These are phyloP conservation scores for Fusarium sp. DNA, from an alignment of 2,329 filamentous ascomycete genomes.

Conservation along the genomic window DNA sequence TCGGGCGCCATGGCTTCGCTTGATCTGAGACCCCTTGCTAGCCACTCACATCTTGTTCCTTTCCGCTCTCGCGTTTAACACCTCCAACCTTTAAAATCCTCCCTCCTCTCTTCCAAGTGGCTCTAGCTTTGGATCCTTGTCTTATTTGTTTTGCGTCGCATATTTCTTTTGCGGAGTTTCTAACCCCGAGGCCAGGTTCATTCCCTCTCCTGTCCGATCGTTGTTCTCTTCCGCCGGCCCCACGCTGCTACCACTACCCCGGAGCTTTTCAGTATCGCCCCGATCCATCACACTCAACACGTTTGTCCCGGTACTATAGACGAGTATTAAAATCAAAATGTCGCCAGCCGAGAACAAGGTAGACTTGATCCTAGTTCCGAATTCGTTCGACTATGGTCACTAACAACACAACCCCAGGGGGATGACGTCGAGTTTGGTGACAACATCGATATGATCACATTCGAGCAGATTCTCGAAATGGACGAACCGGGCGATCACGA, in stretches of 20 bases:
- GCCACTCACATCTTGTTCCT: conserved; percentile 39
- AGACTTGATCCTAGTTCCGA: conserved; percentile 30
- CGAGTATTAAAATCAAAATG: conserved; percentile 45
- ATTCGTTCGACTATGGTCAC: conserved; percentile 8
- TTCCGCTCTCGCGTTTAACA: conserved; percentile 32
- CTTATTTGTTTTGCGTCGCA: conserved; percentile 20
- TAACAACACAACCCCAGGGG: conserved; percentile 50
- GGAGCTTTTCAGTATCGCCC: conserved; percentile 23
- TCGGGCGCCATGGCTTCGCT: conserved; percentile 35
- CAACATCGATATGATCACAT: conserved; percentile 82
- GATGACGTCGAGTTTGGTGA: conserved; percentile 74
- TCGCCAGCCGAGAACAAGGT: conserved; percentile 54
- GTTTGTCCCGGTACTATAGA: conserved; percentile 28
- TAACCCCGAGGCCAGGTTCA: conserved; percentile 31
- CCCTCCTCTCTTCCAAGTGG: conserved; percentile 13
- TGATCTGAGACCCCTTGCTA: conserved; percentile 35
- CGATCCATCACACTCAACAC: conserved; percentile 16
- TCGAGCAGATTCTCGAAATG: conserved; percentile 98
- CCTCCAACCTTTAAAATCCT: conserved; percentile 29
- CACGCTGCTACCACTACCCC: conserved; percentile 26
- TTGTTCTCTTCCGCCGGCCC: conserved; percentile 15
- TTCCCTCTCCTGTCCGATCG: conserved; percentile 15
- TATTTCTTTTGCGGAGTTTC: conserved; percentile 13
- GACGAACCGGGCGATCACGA: conserved; percentile 90
- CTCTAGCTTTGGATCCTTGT: conserved; percentile 17